phyloP scores from a whole-genome alignment of 2,329 filamentous ascomycete species.

The Ploettnerulaceae sp. region DNA sequence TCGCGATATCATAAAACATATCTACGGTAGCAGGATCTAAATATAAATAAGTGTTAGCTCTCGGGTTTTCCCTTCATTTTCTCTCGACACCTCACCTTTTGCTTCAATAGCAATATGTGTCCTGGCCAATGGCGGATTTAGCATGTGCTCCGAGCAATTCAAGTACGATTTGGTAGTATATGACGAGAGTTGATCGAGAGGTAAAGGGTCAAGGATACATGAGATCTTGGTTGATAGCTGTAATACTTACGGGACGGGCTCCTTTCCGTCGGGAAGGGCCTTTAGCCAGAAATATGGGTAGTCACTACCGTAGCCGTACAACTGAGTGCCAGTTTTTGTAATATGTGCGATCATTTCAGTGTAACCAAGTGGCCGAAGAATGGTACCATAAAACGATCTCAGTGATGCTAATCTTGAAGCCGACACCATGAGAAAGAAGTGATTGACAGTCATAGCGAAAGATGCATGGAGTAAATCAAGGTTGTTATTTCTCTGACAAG shows the following conservation, averaged over 20 bases:
- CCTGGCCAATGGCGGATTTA: too few relatives aligned
- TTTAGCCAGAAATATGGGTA: slow-evolving; percentile 22
- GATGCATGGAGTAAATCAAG: too few relatives aligned
- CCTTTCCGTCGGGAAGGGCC: slow-evolving; percentile 8
- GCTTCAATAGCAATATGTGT: slow-evolving; percentile 22
- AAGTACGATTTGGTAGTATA: too few relatives aligned
- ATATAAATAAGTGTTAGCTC: background rate
- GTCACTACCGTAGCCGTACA: slow-evolving; percentile 18
- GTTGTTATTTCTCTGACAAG: too few relatives aligned
- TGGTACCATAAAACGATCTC: slow-evolving; percentile 12
- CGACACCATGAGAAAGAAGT: slow-evolving; percentile 17
- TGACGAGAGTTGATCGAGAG: too few relatives aligned
- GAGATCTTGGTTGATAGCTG: too few relatives aligned
- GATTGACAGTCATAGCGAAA: slow-evolving; percentile 25
- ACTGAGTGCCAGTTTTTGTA: slow-evolving; percentile 5
- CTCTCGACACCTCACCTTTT: background rate
- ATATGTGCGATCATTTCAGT: slow-evolving; percentile 16
- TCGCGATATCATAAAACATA: slow-evolving; percentile 14
- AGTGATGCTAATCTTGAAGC: slow-evolving; percentile 9
- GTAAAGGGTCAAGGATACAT: too few relatives aligned
- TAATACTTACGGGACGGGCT: slow-evolving; percentile 10
- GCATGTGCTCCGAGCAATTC: too few relatives aligned
- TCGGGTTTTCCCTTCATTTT: background rate
- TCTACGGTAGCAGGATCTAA: slow-evolving; percentile 14
- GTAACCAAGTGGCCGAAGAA: slow-evolving; percentile 18